phyloP scores from a whole-genome alignment of 768 basidiomycete species.

The Suillus decipiens region DNA sequence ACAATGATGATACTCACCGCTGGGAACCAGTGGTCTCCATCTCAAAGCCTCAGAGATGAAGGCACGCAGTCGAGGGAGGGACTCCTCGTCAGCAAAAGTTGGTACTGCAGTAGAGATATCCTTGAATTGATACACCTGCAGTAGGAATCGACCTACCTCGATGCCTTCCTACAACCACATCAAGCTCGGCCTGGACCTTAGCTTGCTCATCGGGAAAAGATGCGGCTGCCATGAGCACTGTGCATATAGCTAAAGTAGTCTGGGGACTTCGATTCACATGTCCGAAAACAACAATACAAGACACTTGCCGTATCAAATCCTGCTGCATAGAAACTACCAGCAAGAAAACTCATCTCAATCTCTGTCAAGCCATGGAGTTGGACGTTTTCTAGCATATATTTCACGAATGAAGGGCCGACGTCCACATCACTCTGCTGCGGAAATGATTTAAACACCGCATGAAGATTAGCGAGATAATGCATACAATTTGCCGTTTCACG shows the following conservation, averaged over 20 bases:
- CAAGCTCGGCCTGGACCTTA: slow-evolving; percentile 54
- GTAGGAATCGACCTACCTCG: background rate
- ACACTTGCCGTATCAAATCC: slow-evolving; percentile 1
- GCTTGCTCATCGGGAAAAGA: slow-evolving; percentile 44
- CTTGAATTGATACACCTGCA: slow-evolving; percentile 16
- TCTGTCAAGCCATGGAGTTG: background rate
- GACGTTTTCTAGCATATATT: background rate
- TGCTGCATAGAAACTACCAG: background rate
- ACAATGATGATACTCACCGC: background rate
- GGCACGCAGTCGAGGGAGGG: background rate
- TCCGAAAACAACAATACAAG: background rate
- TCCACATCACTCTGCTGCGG: background rate
- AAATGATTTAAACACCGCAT: background rate
- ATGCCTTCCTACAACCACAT: slow-evolving; percentile 37
- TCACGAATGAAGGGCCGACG: background rate
- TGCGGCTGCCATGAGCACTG: slow-evolving; percentile 1
- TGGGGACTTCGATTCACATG: background rate
- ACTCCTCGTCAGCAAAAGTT: background rate
- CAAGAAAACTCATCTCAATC: background rate
- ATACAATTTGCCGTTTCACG: background rate
- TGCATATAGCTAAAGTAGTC: background rate
- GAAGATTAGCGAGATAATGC: background rate
- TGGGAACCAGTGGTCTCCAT: slow-evolving; percentile 1
- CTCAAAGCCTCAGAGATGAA: slow-evolving; percentile 1
- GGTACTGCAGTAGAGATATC: slow-evolving; percentile 22